phyloP scores from a whole-genome alignment of 345 rosid genomes.

The Diplotaxis tenuifolia region DNA sequence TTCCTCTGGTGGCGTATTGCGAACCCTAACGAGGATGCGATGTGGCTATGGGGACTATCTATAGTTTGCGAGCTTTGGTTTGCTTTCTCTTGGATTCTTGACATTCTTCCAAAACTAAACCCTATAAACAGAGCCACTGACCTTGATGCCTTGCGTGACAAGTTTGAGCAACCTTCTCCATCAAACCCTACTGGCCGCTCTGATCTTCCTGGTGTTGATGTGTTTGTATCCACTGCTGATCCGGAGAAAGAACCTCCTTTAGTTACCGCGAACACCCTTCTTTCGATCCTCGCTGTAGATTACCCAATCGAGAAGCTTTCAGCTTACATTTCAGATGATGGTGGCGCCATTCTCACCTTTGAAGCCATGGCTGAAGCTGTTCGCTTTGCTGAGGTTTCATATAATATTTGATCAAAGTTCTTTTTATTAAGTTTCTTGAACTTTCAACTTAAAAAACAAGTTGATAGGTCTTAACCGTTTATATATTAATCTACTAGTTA shows the following conservation, averaged over 20 bases:
- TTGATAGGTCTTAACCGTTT: no score
- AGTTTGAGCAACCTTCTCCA: conserved; percentile 72
- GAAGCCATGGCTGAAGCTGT: conserved; percentile 99
- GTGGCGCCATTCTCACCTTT: conserved; percentile 83
- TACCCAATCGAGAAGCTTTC: conserved; percentile 82
- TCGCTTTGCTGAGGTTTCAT: conserved; percentile 65
- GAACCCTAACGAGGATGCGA: conserved; percentile 82
- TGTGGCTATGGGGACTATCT: conserved; percentile 87
- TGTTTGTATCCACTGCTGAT: conserved; percentile 90
- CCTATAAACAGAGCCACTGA: conserved; percentile 87
- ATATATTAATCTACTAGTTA: no score
- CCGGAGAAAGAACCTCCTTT: conserved; percentile 89
- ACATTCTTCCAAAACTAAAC: conserved; percentile 77
- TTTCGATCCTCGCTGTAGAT: conserved; percentile 72
- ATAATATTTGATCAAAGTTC: no score
- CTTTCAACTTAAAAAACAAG: no score
- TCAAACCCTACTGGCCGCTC: conserved; percentile 85
- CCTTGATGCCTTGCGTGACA: conserved; percentile 64
- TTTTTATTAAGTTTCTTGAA: no score
- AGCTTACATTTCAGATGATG: conserved; percentile 82
- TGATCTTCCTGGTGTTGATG: conserved; percentile 79
- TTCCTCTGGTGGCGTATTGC: conserved; percentile 71
- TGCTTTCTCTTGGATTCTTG: conserved; percentile 89
- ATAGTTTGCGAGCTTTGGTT: conserved; percentile 87
- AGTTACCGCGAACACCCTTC: conserved; percentile 83